phyloP scores from a whole-genome alignment of 805 yeast genomes.

The Kazachstania bromeliacearum region DNA sequence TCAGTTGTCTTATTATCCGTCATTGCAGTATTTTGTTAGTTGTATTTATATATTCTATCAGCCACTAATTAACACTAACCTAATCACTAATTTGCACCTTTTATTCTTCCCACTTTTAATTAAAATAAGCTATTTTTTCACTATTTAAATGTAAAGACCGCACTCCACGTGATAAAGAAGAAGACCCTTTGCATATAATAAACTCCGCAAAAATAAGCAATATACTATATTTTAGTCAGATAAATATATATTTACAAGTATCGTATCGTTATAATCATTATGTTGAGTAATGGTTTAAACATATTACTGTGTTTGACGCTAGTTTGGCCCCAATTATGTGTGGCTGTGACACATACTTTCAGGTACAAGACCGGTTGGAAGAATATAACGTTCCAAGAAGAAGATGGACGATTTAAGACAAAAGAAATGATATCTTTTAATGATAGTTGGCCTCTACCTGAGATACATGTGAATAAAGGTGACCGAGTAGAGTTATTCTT shows the following conservation, averaged over 20 bases:
- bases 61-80: no score
- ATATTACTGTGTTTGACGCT: not conserved
- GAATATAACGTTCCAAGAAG: constrained; percentile 27
- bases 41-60: no score
- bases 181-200: no score
- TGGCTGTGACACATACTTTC: constrained; percentile 37
- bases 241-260: not conserved
- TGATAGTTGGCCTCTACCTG: constrained; percentile 66
- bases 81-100: no score
- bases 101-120: no score
- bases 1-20: not conserved
- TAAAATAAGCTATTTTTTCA: no score
- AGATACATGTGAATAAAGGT: constrained; percentile 52
- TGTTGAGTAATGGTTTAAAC: not conserved
- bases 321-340: not conserved
- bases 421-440: constrained; percentile 59
- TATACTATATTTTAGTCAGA: no score
- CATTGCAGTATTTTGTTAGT: not conserved
- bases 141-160: no score
- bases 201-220: no score
- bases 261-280: not conserved
- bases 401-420: not conserved
- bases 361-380: constrained; percentile 52
- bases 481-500: constrained; percentile 52
- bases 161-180: no score